These are phyloP conservation scores for Tulasnella calospora DNA, from an alignment of 768 basidiomycete genomes.

Conservation along the genomic window DNA sequence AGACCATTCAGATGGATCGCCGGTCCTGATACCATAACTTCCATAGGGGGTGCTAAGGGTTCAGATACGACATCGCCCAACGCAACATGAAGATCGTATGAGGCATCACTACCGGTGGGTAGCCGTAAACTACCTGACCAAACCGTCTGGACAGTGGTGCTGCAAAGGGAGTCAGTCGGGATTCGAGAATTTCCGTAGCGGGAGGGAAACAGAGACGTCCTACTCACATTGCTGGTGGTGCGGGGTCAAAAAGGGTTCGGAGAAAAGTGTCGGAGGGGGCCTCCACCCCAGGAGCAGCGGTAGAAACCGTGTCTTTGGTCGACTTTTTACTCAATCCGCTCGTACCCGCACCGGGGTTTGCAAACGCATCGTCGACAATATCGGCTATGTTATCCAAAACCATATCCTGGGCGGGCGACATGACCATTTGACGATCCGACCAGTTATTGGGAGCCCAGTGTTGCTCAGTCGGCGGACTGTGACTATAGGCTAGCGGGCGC, in stretches of 20 bases:
- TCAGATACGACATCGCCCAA: neutral
- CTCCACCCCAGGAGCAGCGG: neutral
- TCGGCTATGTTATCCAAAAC: neutral
- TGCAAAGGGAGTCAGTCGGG: neutral
- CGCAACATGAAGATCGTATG: neutral
- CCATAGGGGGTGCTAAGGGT: neutral
- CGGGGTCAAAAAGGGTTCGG: neutral
- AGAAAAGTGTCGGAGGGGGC: neutral
- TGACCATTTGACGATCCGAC: neutral
- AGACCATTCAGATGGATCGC: neutral
- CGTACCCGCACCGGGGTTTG: neutral
- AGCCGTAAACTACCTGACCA: neutral
- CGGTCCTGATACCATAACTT: neutral
- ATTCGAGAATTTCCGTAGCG: neutral
- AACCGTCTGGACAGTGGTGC: neutral
- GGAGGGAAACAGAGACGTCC: neutral
- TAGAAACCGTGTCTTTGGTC: neutral
- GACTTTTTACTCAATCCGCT: neutral
- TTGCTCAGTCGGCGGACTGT: neutral
- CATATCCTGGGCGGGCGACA: neutral
- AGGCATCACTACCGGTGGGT: neutral
- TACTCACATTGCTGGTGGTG: neutral
- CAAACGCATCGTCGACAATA: neutral
- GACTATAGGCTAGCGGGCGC: neutral
- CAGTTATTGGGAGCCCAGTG: neutral